Evolutionary conservation across 2,329 filamentous ascomycete species (phyloP).

Genomic region (Hortaea werneckii): DNA sequence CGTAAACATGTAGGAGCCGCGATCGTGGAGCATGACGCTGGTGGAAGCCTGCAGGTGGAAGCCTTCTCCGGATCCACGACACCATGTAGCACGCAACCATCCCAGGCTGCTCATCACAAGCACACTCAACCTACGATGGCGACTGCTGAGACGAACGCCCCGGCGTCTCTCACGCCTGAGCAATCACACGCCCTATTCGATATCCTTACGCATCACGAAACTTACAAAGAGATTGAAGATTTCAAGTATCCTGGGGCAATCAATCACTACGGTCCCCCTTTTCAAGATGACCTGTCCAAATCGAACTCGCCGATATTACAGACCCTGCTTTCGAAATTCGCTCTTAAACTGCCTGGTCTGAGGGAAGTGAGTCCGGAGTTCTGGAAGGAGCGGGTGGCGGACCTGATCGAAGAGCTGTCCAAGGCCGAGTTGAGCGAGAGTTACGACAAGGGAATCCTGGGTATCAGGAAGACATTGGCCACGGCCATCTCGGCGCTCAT

Average conservation of each 20-base stretch:
- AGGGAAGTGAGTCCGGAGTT: slow-evolving; percentile 53
- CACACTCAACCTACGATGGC: neutral
- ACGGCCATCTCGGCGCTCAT: slow-evolving; percentile 61
- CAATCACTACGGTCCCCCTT: slow-evolving; percentile 59
- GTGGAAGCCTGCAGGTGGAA: too few species aligned
- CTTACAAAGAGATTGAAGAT: slow-evolving; percentile 56
- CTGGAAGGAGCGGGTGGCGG: slow-evolving; percentile 53
- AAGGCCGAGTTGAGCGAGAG: slow-evolving; percentile 66
- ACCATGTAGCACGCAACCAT: too few species aligned
- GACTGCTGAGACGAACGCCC: neutral
- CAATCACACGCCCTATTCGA: slow-evolving; percentile 45
- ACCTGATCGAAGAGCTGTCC: slow-evolving; percentile 51
- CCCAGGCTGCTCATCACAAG: neutral
- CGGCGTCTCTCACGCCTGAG: slow-evolving; percentile 28
- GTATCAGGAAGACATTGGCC: slow-evolving; percentile 63
- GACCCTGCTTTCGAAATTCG: slow-evolving; percentile 53
- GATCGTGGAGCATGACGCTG: too few species aligned
- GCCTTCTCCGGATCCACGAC: too few species aligned
- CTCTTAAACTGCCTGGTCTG: slow-evolving; percentile 50
- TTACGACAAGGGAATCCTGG: slow-evolving; percentile 68
- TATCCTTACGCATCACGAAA: slow-evolving; percentile 44
- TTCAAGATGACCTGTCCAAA: slow-evolving; percentile 41
- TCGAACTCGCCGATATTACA: slow-evolving; percentile 57
- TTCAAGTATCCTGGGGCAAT: slow-evolving; percentile 60
- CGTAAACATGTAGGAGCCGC: too few species aligned